Evolutionary conservation across 306 rosid species (phyloP), one percentile per base, ranked within the genome.

Genomic region (Trifolium repens): DNA sequence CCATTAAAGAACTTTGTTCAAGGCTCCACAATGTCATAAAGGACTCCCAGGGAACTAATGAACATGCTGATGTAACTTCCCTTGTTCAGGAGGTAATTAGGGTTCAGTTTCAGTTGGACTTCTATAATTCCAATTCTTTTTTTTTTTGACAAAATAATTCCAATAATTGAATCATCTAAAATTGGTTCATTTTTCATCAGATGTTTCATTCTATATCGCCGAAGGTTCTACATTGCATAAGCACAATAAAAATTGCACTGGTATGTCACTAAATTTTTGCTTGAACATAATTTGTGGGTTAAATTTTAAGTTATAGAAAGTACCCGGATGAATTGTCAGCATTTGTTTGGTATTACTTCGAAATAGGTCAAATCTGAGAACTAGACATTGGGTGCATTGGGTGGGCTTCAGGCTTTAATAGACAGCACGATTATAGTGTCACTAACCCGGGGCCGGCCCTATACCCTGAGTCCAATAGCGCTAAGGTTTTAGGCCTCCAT

Each of bases 211-310:
- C 85, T 54, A 75, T 89, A 68, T 82, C 93, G 26, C 93, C 93
- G 44, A 83, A 84, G 79, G 54, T 94, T 68, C 78, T 90, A 10
- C 82, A 87, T 43, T 90, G 98, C 85, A 86, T 91, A 59, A 82
- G 82, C 79, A 94, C 93, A 10, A 79, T 94, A 58, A 94, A 91
- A 79, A 89, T 94, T 70, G 97, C 96, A 19, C 98, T 91, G 97
- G 98, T 94, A 64, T 46, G 88, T 43, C 80, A 40, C 73, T 46
- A 34, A 49, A 78, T 78, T 62, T 62, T 76, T 65, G 42, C 16
- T 60, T 72, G 46, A 67, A 64, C 47, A 14, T 40, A 82, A 50
- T 54, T 54, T 54, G 13, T 24, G 19, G 49, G 75, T 19, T 47
- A 43, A 37, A 26, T 64, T 40, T 43, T 43, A 43, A 8, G 47